Evolutionary conservation across 139 green algal genomes (phyloP), one percentile per base, ranked within the genome.

Genomic region (Marvania coccoides): DNA sequence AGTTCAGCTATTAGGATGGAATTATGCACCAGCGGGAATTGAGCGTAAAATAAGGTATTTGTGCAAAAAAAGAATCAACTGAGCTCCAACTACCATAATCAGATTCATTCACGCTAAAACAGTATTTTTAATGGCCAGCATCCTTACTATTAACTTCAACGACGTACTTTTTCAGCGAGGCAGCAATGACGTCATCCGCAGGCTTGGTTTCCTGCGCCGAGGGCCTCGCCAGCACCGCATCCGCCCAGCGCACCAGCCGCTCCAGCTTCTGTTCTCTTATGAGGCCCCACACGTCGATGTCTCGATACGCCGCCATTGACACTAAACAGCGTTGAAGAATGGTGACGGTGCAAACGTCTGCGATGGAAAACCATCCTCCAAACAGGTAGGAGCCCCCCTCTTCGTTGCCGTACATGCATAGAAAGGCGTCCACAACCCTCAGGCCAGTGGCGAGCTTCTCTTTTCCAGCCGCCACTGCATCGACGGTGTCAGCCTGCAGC

Each of bases 301-400:
- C 42, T 51, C 42, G 19, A 19, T 51, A 51, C 19, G 19, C 42
- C 42, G 42, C 19, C 19, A 51, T 28, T 19, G 19, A 51, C 19
- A 51, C 42, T 28, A 51, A 19, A 19, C 19, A 19, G 42, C 42
- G 42, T 19, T 63, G 56, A 8, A 63, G 23, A 51, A 63, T 36
- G 13, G 56, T 23, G 13, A 42, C 15, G 13, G 12, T 58, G 12
- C 23, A 36, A 23, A 63, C 56, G 9, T 63, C 56, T 60, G 56
- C 56, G 10, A 61, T 31, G 37, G 26, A 55, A 42, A 55, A 63
- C 12, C 13, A 12, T 2, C 37, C 56, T 63, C 56, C 56, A 23
- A 63, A 24, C 23, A 63, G 31, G 56, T 59, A 63, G 37, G 31
- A 23, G 31, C 56, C 56, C 3, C 56, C 56, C 37, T 59, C 34